Evolutionary conservation across 768 basidiomycete genomes (phyloP).

Genomic region (Gautieria morchelliformis): DNA sequence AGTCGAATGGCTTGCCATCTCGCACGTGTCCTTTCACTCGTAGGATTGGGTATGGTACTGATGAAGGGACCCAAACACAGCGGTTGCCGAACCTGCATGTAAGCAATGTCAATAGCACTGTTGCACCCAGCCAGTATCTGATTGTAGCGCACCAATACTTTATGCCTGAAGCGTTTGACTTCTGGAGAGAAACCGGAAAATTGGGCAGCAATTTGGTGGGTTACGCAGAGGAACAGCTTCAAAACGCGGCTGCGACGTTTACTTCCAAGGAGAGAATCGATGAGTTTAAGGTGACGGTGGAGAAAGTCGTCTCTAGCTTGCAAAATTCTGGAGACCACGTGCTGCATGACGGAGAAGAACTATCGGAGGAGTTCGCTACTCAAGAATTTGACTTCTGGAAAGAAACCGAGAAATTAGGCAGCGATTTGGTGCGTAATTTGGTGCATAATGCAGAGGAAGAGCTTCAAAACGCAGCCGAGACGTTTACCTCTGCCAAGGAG

Average conservation of each 20-base stretch:
- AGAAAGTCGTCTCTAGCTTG: constrained; percentile 13
- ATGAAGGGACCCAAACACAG: no score
- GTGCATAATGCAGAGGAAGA: constrained; percentile 13
- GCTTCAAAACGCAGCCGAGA: constrained; percentile 11
- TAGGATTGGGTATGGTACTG: no score
- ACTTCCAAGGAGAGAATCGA: constrained; percentile 12
- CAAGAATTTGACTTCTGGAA: not conserved
- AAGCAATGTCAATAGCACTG: no score
- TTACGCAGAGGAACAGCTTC: constrained; percentile 15
- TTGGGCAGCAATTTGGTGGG: constrained; percentile 5
- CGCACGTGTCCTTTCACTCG: no score
- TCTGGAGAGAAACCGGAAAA: not conserved
- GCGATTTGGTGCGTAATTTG: no score
- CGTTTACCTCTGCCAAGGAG: constrained; percentile 9
- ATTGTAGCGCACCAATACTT: no score
- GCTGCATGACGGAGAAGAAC: no score
- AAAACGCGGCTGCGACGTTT: constrained; percentile 10
- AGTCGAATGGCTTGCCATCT: no score
- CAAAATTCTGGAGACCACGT: constrained; percentile 10
- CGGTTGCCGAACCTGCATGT: no score
- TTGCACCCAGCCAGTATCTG: no score
- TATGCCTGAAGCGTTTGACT: not conserved
- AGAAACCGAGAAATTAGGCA: constrained; percentile 1
- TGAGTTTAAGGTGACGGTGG: constrained; percentile 16
- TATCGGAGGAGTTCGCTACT: no score